Evolutionary conservation across 495 filamentous ascomycete genomes (phyloP).

Genomic region (Monascus purpureus): DNA sequence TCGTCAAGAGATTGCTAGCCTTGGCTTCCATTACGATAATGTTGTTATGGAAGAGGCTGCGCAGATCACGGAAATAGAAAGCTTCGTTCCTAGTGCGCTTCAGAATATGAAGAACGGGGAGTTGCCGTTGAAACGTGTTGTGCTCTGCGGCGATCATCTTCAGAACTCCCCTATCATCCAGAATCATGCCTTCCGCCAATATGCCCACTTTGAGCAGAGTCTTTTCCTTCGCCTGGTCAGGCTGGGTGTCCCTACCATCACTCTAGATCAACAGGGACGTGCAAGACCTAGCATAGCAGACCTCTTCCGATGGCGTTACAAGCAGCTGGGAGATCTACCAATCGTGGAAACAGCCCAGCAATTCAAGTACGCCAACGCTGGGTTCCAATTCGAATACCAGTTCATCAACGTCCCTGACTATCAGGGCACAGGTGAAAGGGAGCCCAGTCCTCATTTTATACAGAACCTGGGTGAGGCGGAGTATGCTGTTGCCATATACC

Average conservation of each 20-base stretch:
- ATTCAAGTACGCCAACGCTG: conserved; percentile 75
- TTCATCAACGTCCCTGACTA: conserved; percentile 96
- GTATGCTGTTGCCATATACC: conserved; percentile 87
- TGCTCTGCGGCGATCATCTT: conserved; percentile 88
- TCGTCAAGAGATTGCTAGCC: conserved; percentile 71
- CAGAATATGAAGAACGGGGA: conserved; percentile 64
- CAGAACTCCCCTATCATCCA: conserved; percentile 96
- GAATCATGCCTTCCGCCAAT: conserved; percentile 89
- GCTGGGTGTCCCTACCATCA: conserved; percentile 77
- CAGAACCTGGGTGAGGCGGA: conserved; percentile 97
- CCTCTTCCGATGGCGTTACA: conserved; percentile 90
- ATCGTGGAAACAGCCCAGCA: conserved; percentile 50
- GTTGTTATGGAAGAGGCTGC: conserved; percentile 98
- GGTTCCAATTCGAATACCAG: conserved; percentile 87
- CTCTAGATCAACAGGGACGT: conserved; percentile 85
- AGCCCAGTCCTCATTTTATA: conserved; percentile 91
- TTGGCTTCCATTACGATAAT: conserved; percentile 96
- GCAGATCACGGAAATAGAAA: conserved; percentile 95
- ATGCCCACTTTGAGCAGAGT: conserved; percentile 89
- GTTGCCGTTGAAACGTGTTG: conserved; percentile 67
- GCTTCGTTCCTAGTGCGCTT: conserved; percentile 83
- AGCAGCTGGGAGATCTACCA: conserved; percentile 65
- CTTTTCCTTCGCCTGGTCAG: conserved; percentile 85
- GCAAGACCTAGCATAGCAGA: conserved; percentile 73
- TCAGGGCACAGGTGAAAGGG: conserved; percentile 75